Evolutionary conservation across 768 basidiomycete genomes (phyloP).

Genomic region (Rhodotorula babjevae): DNA sequence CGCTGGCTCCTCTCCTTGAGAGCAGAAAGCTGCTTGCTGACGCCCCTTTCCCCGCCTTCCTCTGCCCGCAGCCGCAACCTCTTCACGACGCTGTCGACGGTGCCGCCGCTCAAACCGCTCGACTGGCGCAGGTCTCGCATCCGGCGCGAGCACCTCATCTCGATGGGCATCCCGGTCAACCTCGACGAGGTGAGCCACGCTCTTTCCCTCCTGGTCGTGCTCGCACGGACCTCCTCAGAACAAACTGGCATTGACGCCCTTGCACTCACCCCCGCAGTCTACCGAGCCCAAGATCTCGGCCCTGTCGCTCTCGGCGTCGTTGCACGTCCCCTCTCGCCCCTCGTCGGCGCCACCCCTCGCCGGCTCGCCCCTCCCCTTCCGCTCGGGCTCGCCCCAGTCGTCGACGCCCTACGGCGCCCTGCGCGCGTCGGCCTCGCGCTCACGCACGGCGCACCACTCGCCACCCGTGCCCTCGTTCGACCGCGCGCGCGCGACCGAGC

Average conservation of each 20-base stretch:
- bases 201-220: not conserved
- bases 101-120: slow-evolving; percentile 27
- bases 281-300: not conserved
- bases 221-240: too few species aligned
- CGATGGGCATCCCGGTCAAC: slow-evolving; percentile 36
- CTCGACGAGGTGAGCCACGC: slow-evolving; percentile 27
- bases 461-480: slow-evolving; percentile 10
- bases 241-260: too few species aligned
- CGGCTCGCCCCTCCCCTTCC: slow-evolving; percentile 15
- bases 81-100: slow-evolving; percentile 1
- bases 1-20: too few species aligned
- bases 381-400: not conserved
- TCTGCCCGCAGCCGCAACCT: slow-evolving; percentile 17
- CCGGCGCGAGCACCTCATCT: slow-evolving; percentile 27
- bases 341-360: slow-evolving; percentile 14
- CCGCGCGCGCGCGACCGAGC: slow-evolving; percentile 13
- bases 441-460: not conserved
- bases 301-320: not conserved
- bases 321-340: not conserved
- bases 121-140: slow-evolving; percentile 35
- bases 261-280: not conserved
- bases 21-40: too few species aligned
- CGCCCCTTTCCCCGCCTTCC: too few species aligned
- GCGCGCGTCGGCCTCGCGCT: not conserved
- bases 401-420: slow-evolving; percentile 12